A percentile compares a stretch with the other conserved stretches of the same genome.
Conservation (phyloP, 345 rosid species). For the Combretum micranthum region DNA sequence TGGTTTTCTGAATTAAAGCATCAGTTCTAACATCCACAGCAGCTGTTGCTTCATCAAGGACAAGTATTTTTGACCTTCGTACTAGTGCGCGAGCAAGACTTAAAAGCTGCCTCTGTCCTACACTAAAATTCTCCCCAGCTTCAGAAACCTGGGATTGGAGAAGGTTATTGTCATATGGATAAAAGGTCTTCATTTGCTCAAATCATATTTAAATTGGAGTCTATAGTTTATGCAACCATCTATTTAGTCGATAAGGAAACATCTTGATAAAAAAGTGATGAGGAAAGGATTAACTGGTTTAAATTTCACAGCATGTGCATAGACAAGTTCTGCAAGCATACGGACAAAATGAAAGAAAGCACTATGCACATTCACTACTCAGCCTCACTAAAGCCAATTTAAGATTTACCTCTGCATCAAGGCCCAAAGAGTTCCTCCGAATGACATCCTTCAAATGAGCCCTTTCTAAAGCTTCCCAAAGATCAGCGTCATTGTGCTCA, state of each 20-base stretch:
- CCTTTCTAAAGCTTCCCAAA: conserved; percentile 98
- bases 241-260: no score
- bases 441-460: conserved; percentile 92
- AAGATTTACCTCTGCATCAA: conserved; percentile 73
- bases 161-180: no score
- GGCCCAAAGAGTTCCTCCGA: conserved; percentile 74
- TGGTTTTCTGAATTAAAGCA: conserved; percentile 96
- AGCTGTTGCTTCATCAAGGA: conserved; percentile 99
- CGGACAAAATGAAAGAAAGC: background rate
- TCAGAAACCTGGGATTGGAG: conserved; percentile 60
- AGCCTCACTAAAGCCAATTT: conserved; percentile 2
- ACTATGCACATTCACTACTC: background rate
- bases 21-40: conserved; percentile 99
- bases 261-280: no score
- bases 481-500: conserved; percentile 96
- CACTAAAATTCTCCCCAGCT: conserved; percentile 97
- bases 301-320: background rate
- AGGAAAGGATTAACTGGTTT: no score
- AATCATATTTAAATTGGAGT: no score
- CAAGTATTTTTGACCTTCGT: conserved; percentile 94
- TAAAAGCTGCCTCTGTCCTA: conserved; percentile 91
- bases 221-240: no score
- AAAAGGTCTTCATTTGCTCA: no score
- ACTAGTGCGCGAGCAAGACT: conserved; percentile 97
- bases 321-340: background rate